A percentile compares a stretch with the other conserved stretches of the same genome.
Conservation (phyloP, 306 rosid genomes). For the Citrullus colocynthis region DNA sequence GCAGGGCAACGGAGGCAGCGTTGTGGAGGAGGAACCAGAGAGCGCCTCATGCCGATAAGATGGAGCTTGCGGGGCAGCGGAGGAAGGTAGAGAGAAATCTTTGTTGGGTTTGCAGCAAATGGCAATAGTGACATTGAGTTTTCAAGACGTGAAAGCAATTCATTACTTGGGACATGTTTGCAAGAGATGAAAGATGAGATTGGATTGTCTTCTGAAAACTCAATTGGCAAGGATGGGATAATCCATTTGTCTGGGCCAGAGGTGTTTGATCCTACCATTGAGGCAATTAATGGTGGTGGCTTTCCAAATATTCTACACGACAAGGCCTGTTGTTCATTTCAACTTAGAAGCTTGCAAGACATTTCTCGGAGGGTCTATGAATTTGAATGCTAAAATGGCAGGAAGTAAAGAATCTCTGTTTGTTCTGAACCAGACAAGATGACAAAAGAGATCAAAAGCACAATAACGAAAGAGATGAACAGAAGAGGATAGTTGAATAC, state of each 20-base stretch:
- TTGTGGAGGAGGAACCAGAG: constrained; percentile 48
- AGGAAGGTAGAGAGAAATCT: constrained; percentile 42
- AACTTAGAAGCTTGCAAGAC: constrained; percentile 59
- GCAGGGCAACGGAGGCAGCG: constrained; percentile 44
- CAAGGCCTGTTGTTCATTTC: constrained; percentile 55
- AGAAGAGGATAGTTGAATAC: constrained; percentile 74
- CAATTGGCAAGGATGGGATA: constrained; percentile 14
- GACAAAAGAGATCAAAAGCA: constrained; percentile 44
- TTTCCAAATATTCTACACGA: constrained; percentile 28
- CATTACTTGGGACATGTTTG: constrained; percentile 22
- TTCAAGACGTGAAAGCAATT: constrained; percentile 20
- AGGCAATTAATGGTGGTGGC: constrained; percentile 31
- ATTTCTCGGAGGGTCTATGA: constrained; percentile 47
- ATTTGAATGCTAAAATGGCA: constrained; percentile 46
- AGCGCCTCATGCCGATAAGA: constrained; percentile 55
- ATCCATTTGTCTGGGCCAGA: constrained; percentile 42
- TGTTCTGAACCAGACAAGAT: constrained; percentile 36
- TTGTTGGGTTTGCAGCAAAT: too few species aligned
- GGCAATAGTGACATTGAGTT: constrained; percentile 13
- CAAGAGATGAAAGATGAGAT: constrained; percentile 16
- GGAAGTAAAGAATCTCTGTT: constrained; percentile 20
- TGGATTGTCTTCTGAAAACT: constrained; percentile 21
- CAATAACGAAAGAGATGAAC: constrained; percentile 15
- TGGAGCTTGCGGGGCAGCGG: constrained; percentile 64
- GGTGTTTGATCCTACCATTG: constrained; percentile 74